Evolutionary conservation across 305 asterid species (phyloP).

Genomic region (Fraxinus baroniana): DNA sequence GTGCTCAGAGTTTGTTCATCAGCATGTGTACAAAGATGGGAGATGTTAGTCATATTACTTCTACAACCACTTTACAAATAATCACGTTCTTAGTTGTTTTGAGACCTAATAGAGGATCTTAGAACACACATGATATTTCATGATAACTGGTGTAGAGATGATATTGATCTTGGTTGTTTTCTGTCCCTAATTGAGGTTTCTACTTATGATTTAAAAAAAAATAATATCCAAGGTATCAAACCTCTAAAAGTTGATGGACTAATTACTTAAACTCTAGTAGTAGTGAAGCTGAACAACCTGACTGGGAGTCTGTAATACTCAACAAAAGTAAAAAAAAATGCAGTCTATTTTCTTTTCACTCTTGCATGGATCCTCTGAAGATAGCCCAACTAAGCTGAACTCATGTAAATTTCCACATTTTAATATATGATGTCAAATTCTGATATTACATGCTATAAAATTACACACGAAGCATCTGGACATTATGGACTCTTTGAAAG

Average conservation of each 20-base stretch:
- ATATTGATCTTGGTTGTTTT: background rate
- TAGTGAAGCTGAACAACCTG: background rate
- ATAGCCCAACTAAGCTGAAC: background rate
- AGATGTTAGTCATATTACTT: background rate
- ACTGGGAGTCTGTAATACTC: background rate
- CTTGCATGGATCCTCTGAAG: background rate
- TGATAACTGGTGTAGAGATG: background rate
- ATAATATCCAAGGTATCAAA: background rate
- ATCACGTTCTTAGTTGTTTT: background rate
- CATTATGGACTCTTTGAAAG: background rate
- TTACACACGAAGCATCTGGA: background rate
- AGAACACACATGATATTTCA: background rate
- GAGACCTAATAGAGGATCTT: background rate
- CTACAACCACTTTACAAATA: background rate
- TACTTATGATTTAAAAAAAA: background rate
- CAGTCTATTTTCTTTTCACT: background rate
- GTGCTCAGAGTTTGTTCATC: background rate
- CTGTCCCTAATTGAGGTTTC: background rate
- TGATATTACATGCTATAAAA: background rate
- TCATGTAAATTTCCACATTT: background rate
- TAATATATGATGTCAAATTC: background rate
- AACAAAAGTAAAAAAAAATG: background rate
- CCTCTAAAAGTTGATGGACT: background rate
- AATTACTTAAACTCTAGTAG: background rate
- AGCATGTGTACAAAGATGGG: background rate